Evolutionary conservation across 352 stramenopile genomes (phyloP).

Genomic region (Pythium vanterpoolii): DNA sequence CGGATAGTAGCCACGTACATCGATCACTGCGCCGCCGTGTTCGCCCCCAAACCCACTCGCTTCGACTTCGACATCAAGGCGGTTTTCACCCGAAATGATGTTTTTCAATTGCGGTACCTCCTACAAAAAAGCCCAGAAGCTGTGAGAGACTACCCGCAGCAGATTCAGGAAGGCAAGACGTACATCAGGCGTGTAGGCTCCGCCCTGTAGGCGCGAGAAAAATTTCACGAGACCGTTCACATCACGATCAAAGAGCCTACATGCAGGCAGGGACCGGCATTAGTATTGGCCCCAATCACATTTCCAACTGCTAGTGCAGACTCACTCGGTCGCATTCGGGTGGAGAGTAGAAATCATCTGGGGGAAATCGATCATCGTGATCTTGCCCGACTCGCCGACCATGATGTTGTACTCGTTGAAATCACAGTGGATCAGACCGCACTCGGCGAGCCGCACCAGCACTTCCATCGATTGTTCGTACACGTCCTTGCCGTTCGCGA

Average conservation of each 20-base stretch:
- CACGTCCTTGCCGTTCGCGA: slow-evolving; percentile 92
- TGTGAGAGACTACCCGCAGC: too few species aligned
- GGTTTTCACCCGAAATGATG: slow-evolving; percentile 32
- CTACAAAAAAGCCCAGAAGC: slow-evolving; percentile 20
- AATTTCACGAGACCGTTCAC: slow-evolving; percentile 96
- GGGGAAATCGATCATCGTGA: slow-evolving; percentile 99
- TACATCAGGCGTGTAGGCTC: slow-evolving; percentile 79
- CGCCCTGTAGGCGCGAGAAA: slow-evolving; percentile 86
- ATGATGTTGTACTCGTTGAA: slow-evolving; percentile 99
- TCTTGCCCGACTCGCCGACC: slow-evolving; percentile 90
- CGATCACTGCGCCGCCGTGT: slow-evolving; percentile 27
- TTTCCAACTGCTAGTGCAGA: not conserved
- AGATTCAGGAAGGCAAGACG: too few species aligned
- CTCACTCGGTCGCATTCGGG: slow-evolving; percentile 96
- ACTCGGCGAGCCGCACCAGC: slow-evolving; percentile 94
- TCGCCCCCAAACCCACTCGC: slow-evolving; percentile 49
- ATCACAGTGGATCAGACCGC: slow-evolving; percentile 99
- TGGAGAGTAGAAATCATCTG: slow-evolving; percentile 99
- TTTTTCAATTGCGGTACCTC: slow-evolving; percentile 26
- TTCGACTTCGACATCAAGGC: slow-evolving; percentile 41
- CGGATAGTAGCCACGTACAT: slow-evolving; percentile 19
- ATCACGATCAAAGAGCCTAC: slow-evolving; percentile 92
- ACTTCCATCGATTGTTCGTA: slow-evolving; percentile 96
- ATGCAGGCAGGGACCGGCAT: not conserved
- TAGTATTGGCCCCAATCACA: not conserved